Base-by-base conservation (phyloP, 163 green algal species). In the Scenedesmus sp. region DNA sequence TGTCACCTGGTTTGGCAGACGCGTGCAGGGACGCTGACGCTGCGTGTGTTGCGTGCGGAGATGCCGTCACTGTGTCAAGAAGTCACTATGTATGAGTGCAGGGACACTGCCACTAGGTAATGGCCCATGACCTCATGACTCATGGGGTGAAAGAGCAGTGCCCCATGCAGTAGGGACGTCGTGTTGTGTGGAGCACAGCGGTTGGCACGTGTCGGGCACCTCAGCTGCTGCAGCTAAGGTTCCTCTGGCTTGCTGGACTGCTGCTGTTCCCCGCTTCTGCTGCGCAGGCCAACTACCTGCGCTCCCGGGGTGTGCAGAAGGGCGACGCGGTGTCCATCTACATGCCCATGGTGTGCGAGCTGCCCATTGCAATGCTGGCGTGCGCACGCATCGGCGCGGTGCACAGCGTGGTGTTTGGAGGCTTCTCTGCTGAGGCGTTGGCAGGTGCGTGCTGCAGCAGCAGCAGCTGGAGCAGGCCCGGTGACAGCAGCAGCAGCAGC, bases 311-410 rank as follows among this genome's bases (percentile, higher is more conserved):
- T 83, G 96, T 99, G 37, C 94, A 96, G 89, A 98, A 97, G 94
- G 98, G 98, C 42, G 97, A 99, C 87, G 94, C 93, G 30, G 97
- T 99, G 90, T 94, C 95, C 40, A 97, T 99, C 92, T 99, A 99
- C 95, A 97, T 99, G 96, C 97, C 97, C 80, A 99, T 99, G 97
- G 72, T 98, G 13, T 84, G 92, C 12, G 94, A 98, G 95, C 94
- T 98, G 35, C 94, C 96, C 51, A 96, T 98, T 83, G 95, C 97
- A 30, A 98, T 98, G 97, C 92, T 96, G 22, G 93, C 94, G 5
- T 95, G 94, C 65, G 94, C 93, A 37, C 93, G 93, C 83, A 96
- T 97, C 82, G 96, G 96, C 22, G 90, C 94, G 5, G 95, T 99
- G 44, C 97, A 99, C 94, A 96, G 91, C 3, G 96, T 99, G 20